Base-by-base conservation (phyloP, 208 protist species). In the Trypanosoma conorhini region DNA sequence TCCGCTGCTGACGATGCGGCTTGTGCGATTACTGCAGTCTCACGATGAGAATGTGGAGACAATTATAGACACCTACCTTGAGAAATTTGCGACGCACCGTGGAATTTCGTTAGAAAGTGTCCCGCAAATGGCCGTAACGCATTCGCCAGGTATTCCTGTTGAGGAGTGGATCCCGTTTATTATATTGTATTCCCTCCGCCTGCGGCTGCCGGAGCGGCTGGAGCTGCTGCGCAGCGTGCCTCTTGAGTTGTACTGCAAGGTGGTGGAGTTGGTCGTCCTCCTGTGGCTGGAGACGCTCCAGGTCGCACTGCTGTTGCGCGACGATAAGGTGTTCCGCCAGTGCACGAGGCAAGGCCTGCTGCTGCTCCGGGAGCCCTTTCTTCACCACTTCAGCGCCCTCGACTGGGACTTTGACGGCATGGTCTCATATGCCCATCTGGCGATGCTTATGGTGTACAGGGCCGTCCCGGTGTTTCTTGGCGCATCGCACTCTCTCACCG, bases 341-440 rank as follows among this genome's bases (percentile, higher is more conserved):
- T 76, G 75, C 15, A 60, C 86, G 17, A 44, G 50, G 30, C 74
- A 83, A 57, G 79, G 76, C 26, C 64, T 91, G 19, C 42, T 67
- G 51, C 33, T 81, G 13, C 77, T 90, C 19, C 79, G 76, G 7
- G 84, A 90, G 71, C 54, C 67, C 30, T 83, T 90, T 64, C 54
- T 87, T n/a, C 63, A 70, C 33, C 71, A 60, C 42, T 91, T 86
- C 80, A 91, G 86, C 62, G 70, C 89, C 26, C 66, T 92, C 7
- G 89, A 94, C 62, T 69, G 67, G 13, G 78, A 62, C 38, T 88
- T 83, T 68, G 62, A 75, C 13, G 62, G 76, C 0, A 76, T 91
- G 70, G 73, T 95, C 13, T 82, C 87, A 15, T 59, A 85, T 17
- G 81, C 87, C 12, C 89, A 95, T 63, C 66, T 79, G 51, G 56